Evolutionary conservation across 169 alveolate genomes (phyloP).

Genomic region (Fabrea salina): DNA sequence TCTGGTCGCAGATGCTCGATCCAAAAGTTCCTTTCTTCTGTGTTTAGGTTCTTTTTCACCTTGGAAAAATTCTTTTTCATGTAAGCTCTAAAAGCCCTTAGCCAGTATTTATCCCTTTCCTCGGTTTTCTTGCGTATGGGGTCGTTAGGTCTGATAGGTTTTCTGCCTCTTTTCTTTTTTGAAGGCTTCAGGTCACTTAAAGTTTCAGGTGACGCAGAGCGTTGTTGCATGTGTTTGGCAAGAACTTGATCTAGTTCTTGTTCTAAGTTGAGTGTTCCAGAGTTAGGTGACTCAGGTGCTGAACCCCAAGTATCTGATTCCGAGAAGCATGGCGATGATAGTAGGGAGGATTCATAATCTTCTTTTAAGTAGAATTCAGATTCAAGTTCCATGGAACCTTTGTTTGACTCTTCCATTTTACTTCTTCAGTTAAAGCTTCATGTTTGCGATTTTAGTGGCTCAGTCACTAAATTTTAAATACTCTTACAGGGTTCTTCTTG

Average conservation of each 20-base stretch:
- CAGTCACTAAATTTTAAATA: no score
- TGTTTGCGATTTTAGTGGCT: no score
- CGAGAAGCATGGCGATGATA: no score
- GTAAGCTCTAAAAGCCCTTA: constrained; percentile 27
- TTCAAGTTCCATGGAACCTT: no score
- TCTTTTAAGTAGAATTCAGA: no score
- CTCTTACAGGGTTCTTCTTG: no score
- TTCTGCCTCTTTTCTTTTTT: constrained; percentile 22
- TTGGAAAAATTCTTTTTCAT: constrained; percentile 4
- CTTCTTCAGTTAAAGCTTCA: no score
- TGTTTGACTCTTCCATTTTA: no score
- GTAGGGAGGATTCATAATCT: no score
- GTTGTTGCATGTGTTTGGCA: no score
- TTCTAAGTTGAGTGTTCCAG: neutral
- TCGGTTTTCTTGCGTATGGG: constrained; percentile 32
- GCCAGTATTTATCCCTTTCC: constrained; percentile 35
- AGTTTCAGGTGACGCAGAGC: no score
- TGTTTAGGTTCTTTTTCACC: neutral
- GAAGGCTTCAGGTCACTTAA: no score
- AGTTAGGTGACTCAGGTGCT: constrained; percentile 8
- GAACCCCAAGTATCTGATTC: constrained; percentile 18
- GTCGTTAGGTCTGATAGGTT: constrained; percentile 30
- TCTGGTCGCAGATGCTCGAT: constrained; percentile 4
- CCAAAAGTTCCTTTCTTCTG: constrained; percentile 17
- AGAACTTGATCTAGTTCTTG: neutral